A percentile compares a stretch with the other conserved stretches of the same genome.
Evolutionary conservation across 495 filamentous ascomycete genomes (phyloP).

Genomic region (Pseudotulostoma volvatum): DNA sequence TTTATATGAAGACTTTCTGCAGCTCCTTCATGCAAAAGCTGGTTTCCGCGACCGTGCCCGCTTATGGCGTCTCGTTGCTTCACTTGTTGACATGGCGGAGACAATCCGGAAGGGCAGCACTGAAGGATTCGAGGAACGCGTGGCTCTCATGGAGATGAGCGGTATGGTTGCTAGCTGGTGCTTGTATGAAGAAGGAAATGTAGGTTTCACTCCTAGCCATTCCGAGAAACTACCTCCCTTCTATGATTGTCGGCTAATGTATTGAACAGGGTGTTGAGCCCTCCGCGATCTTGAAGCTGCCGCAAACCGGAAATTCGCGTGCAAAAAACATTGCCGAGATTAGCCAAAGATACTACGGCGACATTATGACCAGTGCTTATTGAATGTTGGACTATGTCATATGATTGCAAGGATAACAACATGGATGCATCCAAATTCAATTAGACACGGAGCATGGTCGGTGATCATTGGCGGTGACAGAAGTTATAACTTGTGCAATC

Average conservation of each 20-base stretch:
- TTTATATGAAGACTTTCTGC: slow-evolving; percentile 69
- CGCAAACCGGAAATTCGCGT: slow-evolving; percentile 54
- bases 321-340: slow-evolving; percentile 51
- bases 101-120: slow-evolving; percentile 35
- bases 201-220: too few species aligned
- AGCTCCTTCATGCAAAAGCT: slow-evolving; percentile 30
- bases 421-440: too few species aligned
- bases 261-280: slow-evolving; percentile 19
- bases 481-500: too few species aligned
- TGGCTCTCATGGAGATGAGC: slow-evolving; percentile 55
- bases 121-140: slow-evolving; percentile 61
- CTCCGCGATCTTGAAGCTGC: slow-evolving; percentile 43
- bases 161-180: slow-evolving; percentile 42
- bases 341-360: slow-evolving; percentile 48
- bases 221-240: background rate
- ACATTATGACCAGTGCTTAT: slow-evolving; percentile 33
- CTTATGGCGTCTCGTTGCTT: slow-evolving; percentile 42
- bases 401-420: too few species aligned
- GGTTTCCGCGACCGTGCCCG: slow-evolving; percentile 24
- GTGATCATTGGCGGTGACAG: too few species aligned
- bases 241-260: slow-evolving; percentile 1
- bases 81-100: slow-evolving; percentile 46
- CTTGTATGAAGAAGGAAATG: slow-evolving; percentile 41
- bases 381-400: too few species aligned
- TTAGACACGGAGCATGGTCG: too few species aligned